Percentiles rank a stretch among this genome's conserved stretches.
Conservation (phyloP, 768 basidiomycete species). For the Suillus lakei region DNA sequence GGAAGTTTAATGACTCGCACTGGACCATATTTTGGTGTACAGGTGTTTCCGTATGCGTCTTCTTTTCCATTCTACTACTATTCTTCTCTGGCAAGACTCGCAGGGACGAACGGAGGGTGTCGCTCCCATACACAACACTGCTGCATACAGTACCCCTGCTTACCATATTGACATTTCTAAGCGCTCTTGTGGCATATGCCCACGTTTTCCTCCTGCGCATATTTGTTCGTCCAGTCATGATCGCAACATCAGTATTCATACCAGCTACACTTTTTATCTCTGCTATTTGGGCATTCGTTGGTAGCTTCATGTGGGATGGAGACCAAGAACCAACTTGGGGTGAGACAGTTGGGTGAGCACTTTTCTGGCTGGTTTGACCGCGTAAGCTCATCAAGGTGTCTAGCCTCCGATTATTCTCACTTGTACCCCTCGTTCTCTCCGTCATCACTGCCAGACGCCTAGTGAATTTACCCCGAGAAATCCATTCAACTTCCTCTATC, state of each 20-base stretch:
- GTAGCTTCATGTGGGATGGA: slow-evolving; percentile 71
- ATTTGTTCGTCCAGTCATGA: slow-evolving; percentile 84
- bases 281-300: slow-evolving; percentile 80
- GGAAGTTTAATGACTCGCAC: slow-evolving; percentile 74
- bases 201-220: slow-evolving; percentile 79
- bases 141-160: slow-evolving; percentile 80
- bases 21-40: slow-evolving; percentile 74
- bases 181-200: slow-evolving; percentile 71
- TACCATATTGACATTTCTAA: slow-evolving; percentile 70
- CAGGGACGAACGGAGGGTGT: slow-evolving; percentile 22
- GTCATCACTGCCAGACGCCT: slow-evolving; percentile 74
- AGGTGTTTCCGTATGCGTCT: slow-evolving; percentile 60
- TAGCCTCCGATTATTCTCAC: slow-evolving; percentile 77
- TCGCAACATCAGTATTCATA: slow-evolving; percentile 76
- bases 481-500: slow-evolving; percentile 66
- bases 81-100: slow-evolving; percentile 56
- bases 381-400: slow-evolving; percentile 17
- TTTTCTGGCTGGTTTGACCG: slow-evolving; percentile 18
- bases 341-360: slow-evolving; percentile 74
- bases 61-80: slow-evolving; percentile 69
- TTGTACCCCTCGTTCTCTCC: slow-evolving; percentile 74
- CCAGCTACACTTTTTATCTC: slow-evolving; percentile 76
- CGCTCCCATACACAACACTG: slow-evolving; percentile 67
- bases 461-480: slow-evolving; percentile 68
- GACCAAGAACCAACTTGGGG: slow-evolving; percentile 73